Conservation (phyloP, 2,329 filamentous ascomycete genomes). For the Tolypocladium cylindrosporum region DNA sequence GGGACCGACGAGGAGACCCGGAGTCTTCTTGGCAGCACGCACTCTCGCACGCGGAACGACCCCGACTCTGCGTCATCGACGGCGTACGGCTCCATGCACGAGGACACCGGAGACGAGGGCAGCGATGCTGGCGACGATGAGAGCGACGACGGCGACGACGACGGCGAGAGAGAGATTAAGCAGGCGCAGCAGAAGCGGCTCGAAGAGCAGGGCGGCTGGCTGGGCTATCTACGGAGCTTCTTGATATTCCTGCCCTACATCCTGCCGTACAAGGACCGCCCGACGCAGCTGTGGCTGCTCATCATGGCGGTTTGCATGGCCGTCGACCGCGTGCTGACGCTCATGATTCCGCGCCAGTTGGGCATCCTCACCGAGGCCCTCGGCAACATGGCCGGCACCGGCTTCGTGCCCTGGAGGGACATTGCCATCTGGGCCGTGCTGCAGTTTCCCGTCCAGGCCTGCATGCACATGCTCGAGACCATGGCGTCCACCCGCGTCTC, state of each 20-base stretch:
- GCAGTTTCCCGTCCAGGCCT: slow-evolving; percentile 6
- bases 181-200: slow-evolving; percentile 14
- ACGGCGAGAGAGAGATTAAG: slow-evolving; percentile 11
- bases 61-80: neutral
- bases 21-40: neutral
- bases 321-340: slow-evolving; percentile 14
- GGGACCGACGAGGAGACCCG: slow-evolving; percentile 1
- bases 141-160: slow-evolving; percentile 6
- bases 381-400: slow-evolving; percentile 6
- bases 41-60: neutral
- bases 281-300: slow-evolving; percentile 18
- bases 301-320: slow-evolving; percentile 13
- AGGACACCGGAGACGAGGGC: slow-evolving; percentile 3
- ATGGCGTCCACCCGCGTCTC: slow-evolving; percentile 23
- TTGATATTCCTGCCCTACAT: slow-evolving; percentile 19
- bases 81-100: slow-evolving; percentile 2
- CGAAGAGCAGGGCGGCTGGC: slow-evolving; percentile 19
- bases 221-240: slow-evolving; percentile 19
- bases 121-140: slow-evolving; percentile 10
- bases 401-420: slow-evolving; percentile 9
- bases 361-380: slow-evolving; percentile 20
- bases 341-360: slow-evolving; percentile 21
- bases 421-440: slow-evolving; percentile 11
- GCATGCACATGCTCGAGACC: slow-evolving; percentile 8
- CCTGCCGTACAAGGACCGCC: slow-evolving; percentile 17